These are phyloP conservation scores for Tubosaeta sp. DNA, from an alignment of 768 basidiomycete species.

Conservation along the genomic window DNA sequence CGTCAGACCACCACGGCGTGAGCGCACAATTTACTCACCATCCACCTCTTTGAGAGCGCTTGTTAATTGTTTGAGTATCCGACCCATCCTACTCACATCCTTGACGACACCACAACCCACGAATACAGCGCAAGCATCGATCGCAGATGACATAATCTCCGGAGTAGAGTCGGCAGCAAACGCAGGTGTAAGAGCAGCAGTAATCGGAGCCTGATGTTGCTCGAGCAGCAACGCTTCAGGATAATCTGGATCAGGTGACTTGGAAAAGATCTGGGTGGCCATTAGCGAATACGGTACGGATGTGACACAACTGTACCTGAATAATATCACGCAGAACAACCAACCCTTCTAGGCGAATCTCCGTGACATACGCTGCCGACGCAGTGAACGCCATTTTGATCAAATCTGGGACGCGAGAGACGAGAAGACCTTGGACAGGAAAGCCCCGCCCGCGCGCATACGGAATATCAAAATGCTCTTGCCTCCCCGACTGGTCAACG, in stretches of 20 bases:
- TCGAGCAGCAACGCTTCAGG: conserved; percentile 87
- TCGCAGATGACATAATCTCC: conserved; percentile 88
- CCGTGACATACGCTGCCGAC: conserved; percentile 92
- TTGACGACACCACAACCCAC: conserved; percentile 94
- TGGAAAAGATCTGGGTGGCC: conserved; percentile 70
- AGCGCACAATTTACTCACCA: conserved; percentile 42
- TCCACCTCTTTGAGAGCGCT: conserved; percentile 86
- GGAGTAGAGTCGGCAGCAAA: conserved; percentile 95
- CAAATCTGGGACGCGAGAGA: conserved; percentile 84
- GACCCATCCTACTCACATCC: conserved; percentile 87
- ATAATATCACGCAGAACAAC: conserved; percentile 90
- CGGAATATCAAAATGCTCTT: conserved; percentile 79
- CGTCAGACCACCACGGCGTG: conserved; percentile 5
- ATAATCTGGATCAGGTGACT: conserved; percentile 87
- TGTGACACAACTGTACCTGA: conserved; percentile 47
- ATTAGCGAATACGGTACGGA: conserved; percentile 2
- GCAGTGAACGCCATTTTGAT: conserved; percentile 99
- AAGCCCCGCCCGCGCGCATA: conserved; percentile 62
- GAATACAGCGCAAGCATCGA: conserved; percentile 91
- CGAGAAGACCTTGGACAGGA: conserved; percentile 59
- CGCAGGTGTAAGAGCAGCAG: conserved; percentile 93
- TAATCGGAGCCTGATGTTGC: conserved; percentile 97
- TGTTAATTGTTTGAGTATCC: conserved; percentile 86
- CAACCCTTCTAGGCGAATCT: conserved; percentile 89
- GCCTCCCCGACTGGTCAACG: conserved; percentile 64